phyloP scores from a whole-genome alignment of 2,329 filamentous ascomycete species.

The Apiospora rasikravindrae region DNA sequence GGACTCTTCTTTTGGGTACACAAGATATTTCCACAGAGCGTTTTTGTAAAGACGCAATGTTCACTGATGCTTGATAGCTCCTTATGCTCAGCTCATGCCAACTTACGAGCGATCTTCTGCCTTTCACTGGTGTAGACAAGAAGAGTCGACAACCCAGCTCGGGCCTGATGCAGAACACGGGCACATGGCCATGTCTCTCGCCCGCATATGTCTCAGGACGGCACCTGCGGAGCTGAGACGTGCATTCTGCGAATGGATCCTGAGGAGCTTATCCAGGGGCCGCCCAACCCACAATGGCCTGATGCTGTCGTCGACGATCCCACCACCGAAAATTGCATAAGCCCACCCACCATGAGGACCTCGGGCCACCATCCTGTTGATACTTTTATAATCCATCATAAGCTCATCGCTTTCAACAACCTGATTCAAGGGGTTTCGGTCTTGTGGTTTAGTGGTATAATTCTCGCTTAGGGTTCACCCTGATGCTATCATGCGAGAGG shows the following conservation, averaged over 20 bases:
- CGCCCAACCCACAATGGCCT: neutral
- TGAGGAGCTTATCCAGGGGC: neutral
- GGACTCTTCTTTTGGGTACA: neutral
- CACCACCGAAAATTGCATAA: neutral
- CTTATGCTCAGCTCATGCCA: neutral
- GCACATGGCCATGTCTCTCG: neutral
- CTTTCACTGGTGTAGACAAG: neutral
- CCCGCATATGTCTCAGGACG: neutral
- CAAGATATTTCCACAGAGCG: neutral
- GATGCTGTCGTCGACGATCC: constrained; percentile 8
- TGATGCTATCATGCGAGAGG: constrained; percentile 18
- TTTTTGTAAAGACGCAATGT: neutral
- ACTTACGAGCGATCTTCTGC: neutral
- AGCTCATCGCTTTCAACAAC: neutral
- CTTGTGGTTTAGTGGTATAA: constrained; percentile 22
- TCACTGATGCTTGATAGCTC: neutral
- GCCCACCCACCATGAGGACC: neutral
- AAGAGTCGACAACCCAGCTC: too few relatives aligned
- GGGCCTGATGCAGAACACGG: neutral
- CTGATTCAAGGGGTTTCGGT: constrained; percentile 10
- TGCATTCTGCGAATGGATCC: neutral
- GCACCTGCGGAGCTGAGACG: neutral
- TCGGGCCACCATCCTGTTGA: neutral
- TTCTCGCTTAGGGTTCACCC: constrained; percentile 20
- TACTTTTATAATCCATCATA: neutral